Evolutionary conservation across 768 basidiomycete genomes (phyloP).

Genomic region (Rossbeevera mucosa): DNA sequence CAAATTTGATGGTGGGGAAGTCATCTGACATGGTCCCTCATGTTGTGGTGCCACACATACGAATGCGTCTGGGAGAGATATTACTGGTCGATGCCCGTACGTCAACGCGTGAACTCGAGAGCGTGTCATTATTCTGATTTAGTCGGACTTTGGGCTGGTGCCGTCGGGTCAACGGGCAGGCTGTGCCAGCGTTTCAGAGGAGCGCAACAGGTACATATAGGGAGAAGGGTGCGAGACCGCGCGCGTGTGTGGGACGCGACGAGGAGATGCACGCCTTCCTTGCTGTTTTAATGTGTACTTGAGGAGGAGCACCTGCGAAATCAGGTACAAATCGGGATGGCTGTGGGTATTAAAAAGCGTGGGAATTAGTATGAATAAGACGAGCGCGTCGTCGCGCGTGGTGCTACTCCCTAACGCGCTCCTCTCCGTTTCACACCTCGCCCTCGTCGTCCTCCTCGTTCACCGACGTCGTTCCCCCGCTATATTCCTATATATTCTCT

Average conservation of each 20-base stretch:
- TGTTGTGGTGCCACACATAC: constrained; percentile 11
- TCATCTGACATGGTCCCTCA: constrained; percentile 19
- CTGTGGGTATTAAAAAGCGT: constrained; percentile 27
- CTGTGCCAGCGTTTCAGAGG: constrained; percentile 13
- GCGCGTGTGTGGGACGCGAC: neutral
- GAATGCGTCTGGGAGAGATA: constrained; percentile 7
- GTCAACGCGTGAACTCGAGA: constrained; percentile 26
- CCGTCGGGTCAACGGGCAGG: constrained; percentile 15
- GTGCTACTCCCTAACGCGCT: constrained; percentile 34
- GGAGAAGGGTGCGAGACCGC: neutral
- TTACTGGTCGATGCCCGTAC: constrained; percentile 14
- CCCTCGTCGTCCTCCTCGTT: constrained; percentile 23
- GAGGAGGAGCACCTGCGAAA: constrained; percentile 6
- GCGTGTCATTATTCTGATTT: constrained; percentile 20
- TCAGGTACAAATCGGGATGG: constrained; percentile 12
- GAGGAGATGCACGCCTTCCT: neutral
- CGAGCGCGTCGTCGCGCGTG: constrained; percentile 36
- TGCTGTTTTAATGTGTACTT: constrained; percentile 13
- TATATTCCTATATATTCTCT: constrained; percentile 16
- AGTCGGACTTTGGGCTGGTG: constrained; percentile 21
- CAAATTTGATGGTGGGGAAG: constrained; percentile 19
- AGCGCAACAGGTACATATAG: constrained; percentile 3
- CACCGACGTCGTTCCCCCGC: constrained; percentile 9
- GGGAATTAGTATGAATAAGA: constrained; percentile 35
- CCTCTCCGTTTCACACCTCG: constrained; percentile 35